These are phyloP conservation scores for Torulaspora maleeae DNA, from an alignment of 805 yeast genomes.

Conservation along the genomic window DNA sequence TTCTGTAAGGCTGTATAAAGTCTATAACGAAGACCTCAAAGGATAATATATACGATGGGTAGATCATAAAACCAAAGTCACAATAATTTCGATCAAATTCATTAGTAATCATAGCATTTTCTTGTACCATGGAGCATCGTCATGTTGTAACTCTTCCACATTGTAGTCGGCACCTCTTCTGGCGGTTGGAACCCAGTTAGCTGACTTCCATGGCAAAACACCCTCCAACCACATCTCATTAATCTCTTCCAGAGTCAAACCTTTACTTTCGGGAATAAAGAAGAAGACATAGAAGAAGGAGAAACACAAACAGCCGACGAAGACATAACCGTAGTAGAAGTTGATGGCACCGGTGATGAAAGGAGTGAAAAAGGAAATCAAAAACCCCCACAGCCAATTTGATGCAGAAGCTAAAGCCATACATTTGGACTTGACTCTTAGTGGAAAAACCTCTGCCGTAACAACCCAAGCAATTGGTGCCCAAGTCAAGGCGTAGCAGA, in stretches of 20 bases:
- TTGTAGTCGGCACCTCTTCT: conserved; percentile 15
- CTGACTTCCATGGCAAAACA: conserved; percentile 43
- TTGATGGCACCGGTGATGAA: conserved; percentile 58
- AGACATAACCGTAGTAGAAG: conserved; percentile 63
- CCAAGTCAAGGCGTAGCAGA: conserved; percentile 73
- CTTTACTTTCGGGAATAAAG: conserved; percentile 70
- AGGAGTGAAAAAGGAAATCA: conserved; percentile 67
- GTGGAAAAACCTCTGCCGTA: conserved; percentile 65
- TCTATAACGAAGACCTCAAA: no score
- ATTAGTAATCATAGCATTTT: no score
- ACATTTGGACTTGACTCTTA: conserved; percentile 59
- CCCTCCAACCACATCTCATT: conserved; percentile 51
- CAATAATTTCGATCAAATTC: no score
- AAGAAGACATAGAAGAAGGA: conserved; percentile 61
- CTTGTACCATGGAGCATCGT: conserved; percentile 26
- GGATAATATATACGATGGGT: no score
- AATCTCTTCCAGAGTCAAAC: conserved; percentile 74
- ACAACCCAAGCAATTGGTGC: conserved; percentile 65
- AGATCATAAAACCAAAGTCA: no score
- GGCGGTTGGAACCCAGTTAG: conserved; percentile 43
- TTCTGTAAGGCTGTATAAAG: no score
- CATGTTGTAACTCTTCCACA: conserved; percentile 18
- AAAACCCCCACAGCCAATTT: conserved; percentile 65
- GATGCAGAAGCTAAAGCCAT: conserved; percentile 56
- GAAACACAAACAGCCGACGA: conserved; percentile 51